A percentile compares a stretch with the other conserved stretches of the same genome.
Evolutionary conservation across 2,329 filamentous ascomycete genomes (phyloP).

Genomic region (Sporothrix curviconia): DNA sequence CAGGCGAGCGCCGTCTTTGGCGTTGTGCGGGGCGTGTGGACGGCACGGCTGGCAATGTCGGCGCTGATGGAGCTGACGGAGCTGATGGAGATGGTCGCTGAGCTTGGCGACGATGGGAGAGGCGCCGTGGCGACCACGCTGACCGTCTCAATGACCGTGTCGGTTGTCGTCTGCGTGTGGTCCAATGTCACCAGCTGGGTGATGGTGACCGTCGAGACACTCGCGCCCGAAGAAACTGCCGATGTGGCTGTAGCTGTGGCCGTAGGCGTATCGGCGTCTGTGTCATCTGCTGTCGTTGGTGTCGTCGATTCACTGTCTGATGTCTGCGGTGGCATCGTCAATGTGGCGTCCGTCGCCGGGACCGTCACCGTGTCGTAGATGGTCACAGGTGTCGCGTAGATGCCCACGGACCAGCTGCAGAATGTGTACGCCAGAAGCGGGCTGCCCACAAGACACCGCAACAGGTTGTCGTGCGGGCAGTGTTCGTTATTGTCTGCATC

Average conservation of each 20-base stretch:
- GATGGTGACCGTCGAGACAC: slow-evolving; percentile 5
- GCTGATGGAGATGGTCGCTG: too few species aligned
- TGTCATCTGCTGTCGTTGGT: too few species aligned
- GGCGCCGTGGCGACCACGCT: background rate
- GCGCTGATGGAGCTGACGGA: background rate
- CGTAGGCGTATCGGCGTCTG: too few species aligned
- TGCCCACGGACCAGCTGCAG: slow-evolving; percentile 16
- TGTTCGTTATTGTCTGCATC: background rate
- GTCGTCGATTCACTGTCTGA: too few species aligned
- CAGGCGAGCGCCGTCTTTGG: slow-evolving; percentile 12
- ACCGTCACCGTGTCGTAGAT: slow-evolving; percentile 11
- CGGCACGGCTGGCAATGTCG: background rate
- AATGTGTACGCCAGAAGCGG: slow-evolving; percentile 14
- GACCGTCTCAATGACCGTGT: background rate
- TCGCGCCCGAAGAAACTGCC: too few species aligned
- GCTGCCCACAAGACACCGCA: slow-evolving; percentile 14
- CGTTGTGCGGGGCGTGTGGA: background rate
- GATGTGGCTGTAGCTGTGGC: too few species aligned
- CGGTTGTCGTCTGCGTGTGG: background rate
- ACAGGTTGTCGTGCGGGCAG: slow-evolving; percentile 18
- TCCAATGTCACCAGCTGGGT: slow-evolving; percentile 3
- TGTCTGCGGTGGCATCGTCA: too few species aligned
- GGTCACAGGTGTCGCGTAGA: slow-evolving; percentile 13
- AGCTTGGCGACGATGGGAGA: too few species aligned
- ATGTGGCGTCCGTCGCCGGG: background rate